A percentile compares a stretch with the other conserved stretches of the same genome.
phyloP scores from a whole-genome alignment of 1,284 basidiomycete species.

The Ganoderma resinaceum region DNA sequence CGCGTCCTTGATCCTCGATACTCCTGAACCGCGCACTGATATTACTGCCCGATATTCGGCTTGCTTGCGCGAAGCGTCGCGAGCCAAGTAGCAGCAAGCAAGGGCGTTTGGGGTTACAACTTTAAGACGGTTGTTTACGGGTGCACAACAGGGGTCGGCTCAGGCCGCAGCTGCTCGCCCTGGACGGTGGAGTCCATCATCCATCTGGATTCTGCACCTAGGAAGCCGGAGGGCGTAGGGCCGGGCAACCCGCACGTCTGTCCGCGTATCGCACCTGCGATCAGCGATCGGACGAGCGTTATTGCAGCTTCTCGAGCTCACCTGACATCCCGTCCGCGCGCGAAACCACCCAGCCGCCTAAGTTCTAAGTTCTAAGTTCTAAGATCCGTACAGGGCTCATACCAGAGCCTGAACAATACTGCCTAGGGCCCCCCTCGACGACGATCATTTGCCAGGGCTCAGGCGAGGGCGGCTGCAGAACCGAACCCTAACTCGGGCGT shows the following conservation, averaged over 20 bases:
- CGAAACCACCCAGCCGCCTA: neutral
- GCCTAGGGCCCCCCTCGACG: neutral
- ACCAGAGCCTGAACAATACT: too few relatives aligned
- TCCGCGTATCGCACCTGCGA: neutral
- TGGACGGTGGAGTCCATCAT: neutral
- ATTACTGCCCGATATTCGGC: neutral
- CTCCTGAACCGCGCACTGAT: neutral
- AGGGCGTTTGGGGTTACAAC: neutral
- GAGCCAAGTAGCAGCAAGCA: neutral
- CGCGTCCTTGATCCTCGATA: neutral
- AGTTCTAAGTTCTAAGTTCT: too few relatives aligned
- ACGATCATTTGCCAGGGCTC: neutral
- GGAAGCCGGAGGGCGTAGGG: neutral
- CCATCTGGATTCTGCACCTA: too few relatives aligned
- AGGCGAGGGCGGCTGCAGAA: neutral
- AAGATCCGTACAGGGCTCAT: too few relatives aligned
- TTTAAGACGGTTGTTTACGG: neutral
- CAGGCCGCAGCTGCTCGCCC: too few relatives aligned
- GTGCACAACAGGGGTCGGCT: neutral
- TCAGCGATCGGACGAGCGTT: slow-evolving; percentile 1
- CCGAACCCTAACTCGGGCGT: neutral
- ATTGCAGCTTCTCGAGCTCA: neutral
- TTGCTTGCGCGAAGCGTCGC: neutral
- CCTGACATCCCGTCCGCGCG: neutral
- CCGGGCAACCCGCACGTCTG: neutral